A percentile compares a stretch with the other conserved stretches of the same genome.
Conservation (phyloP, 83 land plant species). For the Picea abies region DNA sequence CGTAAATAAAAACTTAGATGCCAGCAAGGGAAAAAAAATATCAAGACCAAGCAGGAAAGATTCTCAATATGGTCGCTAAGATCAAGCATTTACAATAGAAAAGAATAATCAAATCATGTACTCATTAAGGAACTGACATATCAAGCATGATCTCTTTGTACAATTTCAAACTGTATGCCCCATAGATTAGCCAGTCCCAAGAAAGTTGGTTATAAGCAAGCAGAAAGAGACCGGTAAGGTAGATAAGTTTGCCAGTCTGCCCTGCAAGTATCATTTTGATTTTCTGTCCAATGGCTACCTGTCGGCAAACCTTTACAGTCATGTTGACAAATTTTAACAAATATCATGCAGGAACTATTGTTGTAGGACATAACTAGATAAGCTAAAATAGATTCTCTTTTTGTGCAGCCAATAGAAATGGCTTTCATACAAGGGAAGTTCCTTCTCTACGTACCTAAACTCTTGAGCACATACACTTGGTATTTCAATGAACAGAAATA, state of each 20-base stretch:
- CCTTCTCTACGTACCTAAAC: too few species aligned
- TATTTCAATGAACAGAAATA: neutral
- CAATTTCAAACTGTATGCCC: neutral
- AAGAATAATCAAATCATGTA: neutral
- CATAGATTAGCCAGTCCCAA: neutral
- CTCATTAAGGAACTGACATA: neutral
- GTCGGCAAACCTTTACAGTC: conserved; percentile 1
- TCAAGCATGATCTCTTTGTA: neutral
- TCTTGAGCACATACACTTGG: neutral
- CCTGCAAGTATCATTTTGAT: neutral
- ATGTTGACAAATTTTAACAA: neutral
- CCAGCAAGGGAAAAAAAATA: neutral
- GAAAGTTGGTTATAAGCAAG: neutral
- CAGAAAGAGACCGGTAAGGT: neutral
- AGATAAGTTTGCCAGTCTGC: neutral
- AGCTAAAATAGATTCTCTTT: neutral
- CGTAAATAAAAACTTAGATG: neutral
- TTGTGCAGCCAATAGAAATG: neutral
- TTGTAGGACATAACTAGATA: too few species aligned
- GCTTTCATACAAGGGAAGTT: neutral
- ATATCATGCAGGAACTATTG: too few species aligned
- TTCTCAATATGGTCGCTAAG: neutral
- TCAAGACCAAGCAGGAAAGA: neutral
- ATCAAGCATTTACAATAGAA: neutral
- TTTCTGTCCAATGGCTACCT: neutral